Conservation (phyloP, 1,284 basidiomycete species). For the Mrakiaceae sp. region DNA sequence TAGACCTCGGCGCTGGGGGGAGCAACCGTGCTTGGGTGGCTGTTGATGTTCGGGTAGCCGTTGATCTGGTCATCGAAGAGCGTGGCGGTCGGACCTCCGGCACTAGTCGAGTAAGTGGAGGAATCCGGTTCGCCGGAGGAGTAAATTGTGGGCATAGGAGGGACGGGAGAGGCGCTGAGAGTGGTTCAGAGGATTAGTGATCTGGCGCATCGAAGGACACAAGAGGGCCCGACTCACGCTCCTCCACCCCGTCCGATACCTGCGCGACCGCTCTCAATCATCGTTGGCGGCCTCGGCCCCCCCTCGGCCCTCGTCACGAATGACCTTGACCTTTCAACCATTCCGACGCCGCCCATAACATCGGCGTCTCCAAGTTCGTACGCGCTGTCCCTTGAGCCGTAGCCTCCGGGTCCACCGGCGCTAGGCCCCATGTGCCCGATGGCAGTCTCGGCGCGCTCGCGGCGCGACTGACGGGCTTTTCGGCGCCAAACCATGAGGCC, state of each 20-base stretch:
- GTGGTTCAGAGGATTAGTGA: too few species aligned
- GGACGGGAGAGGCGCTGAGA: background rate
- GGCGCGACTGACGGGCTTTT: conserved; percentile 1
- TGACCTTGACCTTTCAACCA: conserved; percentile 1
- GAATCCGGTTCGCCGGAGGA: background rate
- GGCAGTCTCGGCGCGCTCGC: background rate
- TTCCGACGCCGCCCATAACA: background rate
- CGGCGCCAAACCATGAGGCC: background rate
- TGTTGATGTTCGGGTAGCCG: too few species aligned
- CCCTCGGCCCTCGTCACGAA: background rate
- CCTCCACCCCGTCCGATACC: conserved; percentile 10
- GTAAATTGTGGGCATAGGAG: background rate
- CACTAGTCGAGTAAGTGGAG: background rate
- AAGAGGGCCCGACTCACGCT: background rate
- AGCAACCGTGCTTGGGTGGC: conserved; percentile 5
- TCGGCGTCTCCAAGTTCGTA: background rate
- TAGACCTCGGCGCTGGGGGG: conserved; percentile 34
- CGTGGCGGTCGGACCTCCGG: background rate
- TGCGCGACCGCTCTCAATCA: conserved; percentile 10
- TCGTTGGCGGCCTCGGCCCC: conserved; percentile 12
- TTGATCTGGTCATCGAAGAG: background rate
- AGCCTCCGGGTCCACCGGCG: background rate
- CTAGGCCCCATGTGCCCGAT: background rate
- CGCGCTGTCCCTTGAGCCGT: background rate
- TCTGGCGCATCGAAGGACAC: background rate